These are phyloP conservation scores for Hanseniaspora lachancei DNA, from an alignment of 805 yeast genomes.

Conservation along the genomic window DNA sequence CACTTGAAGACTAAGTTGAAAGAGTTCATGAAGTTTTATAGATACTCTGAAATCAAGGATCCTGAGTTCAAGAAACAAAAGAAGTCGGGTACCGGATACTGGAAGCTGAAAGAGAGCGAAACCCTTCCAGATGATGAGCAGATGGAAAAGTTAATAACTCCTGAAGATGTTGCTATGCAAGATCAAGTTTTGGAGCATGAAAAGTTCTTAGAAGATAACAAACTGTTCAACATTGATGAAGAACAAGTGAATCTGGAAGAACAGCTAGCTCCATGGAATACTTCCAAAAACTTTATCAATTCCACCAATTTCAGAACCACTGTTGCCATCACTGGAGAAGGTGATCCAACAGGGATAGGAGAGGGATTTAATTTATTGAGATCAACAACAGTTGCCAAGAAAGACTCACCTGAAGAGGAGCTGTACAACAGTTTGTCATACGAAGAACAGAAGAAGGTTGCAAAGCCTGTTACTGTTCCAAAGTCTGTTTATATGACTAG, in stretches of 20 bases:
- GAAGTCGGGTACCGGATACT: constrained; percentile 39
- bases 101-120: constrained; percentile 69
- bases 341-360: constrained; percentile 87
- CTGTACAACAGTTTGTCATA: constrained; percentile 1
- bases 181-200: constrained; percentile 94
- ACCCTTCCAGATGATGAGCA: constrained; percentile 63
- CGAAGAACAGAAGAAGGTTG: constrained; percentile 8
- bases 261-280: constrained; percentile 86
- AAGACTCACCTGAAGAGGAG: constrained; percentile 3
- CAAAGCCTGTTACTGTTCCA: constrained; percentile 8
- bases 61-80: neutral
- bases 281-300: constrained; percentile 77
- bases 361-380: constrained; percentile 77
- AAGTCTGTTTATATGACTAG: constrained; percentile 1
- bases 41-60: constrained; percentile 79
- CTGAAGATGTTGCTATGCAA: constrained; percentile 76
- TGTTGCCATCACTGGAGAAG: constrained; percentile 87
- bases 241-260: constrained; percentile 58
- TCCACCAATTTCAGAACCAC: constrained; percentile 95
- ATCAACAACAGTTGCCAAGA: constrained; percentile 29
- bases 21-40: constrained; percentile 95
- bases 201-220: constrained; percentile 70
- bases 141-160: constrained; percentile 69
- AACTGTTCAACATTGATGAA: constrained; percentile 36
- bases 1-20: constrained; percentile 89